Base-by-base conservation (phyloP, 768 basidiomycete genomes). In the Suillus cothurnatus region DNA sequence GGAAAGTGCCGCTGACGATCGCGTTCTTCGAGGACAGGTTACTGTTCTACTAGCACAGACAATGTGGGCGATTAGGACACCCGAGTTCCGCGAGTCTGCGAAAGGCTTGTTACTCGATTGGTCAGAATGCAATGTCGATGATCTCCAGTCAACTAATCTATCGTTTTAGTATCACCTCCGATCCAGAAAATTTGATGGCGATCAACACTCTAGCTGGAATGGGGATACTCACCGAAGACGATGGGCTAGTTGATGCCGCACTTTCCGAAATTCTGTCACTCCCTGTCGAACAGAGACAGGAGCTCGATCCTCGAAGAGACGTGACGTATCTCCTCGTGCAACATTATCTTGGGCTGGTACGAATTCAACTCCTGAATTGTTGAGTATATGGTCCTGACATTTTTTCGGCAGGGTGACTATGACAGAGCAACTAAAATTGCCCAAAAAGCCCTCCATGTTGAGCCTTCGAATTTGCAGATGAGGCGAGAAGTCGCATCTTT, bases 151-250 rank as follows among this genome's bases (percentile, higher is more conserved):
- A n/a, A 59, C 36, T 59, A 50, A 61, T 55, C 34, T 61, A 57
- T 49, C 34, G 56, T 32, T 61, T 23, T 69, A 97, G 95, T 71
- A 90, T 97, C 68, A 82, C 89, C 0, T 76, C 82, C 31, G 92
- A 97, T 72, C 84, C 90, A 0, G 90, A 90, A 66, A 93, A 95
- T 71, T 73, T 95, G 59, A 81, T 85, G 62, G 94, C 93, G 1
- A 91, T 97, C 74, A 92, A 90, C 55, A 85, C 89, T 0, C 84
- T 98, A 1, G 92, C 92, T 0, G 92, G 91, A n/a, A 94, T 97
- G 86, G 95, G 93, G 14, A 88, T 95, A 63, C 77, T 95, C 61
- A 90, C 90, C 4, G 82, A 83, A 39, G 95, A 97, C 70, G 88
- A 91, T 39, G 84, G 83, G 41, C 83, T 97, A 23, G 83, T 95